Conservation (phyloP, 495 filamentous ascomycete species). For the Cercophora samala region DNA sequence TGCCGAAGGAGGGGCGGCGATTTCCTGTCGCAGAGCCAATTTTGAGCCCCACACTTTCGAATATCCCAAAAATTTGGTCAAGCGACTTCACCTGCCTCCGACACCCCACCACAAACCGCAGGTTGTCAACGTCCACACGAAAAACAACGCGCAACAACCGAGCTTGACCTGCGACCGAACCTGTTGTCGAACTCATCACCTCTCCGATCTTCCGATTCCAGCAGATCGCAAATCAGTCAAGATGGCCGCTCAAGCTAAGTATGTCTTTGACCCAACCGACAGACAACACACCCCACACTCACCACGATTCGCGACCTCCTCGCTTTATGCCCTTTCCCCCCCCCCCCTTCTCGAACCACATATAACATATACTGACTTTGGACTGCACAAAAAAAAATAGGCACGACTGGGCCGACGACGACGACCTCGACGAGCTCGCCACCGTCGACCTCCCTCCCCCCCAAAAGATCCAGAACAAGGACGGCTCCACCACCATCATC, state of each 20-base stretch:
- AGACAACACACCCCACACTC: background rate
- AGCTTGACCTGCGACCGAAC: background rate
- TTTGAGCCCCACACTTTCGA: background rate
- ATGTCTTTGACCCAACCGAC: constrained; percentile 4
- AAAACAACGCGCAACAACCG: background rate
- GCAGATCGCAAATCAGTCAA: constrained; percentile 15
- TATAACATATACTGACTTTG: too few species aligned
- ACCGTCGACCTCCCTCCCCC: constrained; percentile 75
- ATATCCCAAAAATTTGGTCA: constrained; percentile 8
- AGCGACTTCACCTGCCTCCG: constrained; percentile 11
- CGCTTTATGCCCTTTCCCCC: background rate
- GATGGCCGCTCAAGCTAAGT: constrained; percentile 33
- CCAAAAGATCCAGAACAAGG: constrained; percentile 88
- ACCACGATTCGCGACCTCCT: constrained; percentile 4
- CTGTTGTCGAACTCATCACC: background rate
- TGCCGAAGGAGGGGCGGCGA: background rate
- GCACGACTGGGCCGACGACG: constrained; percentile 92
- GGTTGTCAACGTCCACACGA: constrained; percentile 7
- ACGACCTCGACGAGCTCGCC: constrained; percentile 80
- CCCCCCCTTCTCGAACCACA: too few species aligned
- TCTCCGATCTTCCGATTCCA: background rate
- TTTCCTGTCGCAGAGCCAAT: background rate
- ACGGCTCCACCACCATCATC: constrained; percentile 93
- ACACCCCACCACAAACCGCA: constrained; percentile 31
- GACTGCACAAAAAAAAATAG: too few species aligned